These are phyloP conservation scores for Hyphochytrium catenoides DNA, from an alignment of 352 stramenopile genomes.

Conservation along the genomic window DNA sequence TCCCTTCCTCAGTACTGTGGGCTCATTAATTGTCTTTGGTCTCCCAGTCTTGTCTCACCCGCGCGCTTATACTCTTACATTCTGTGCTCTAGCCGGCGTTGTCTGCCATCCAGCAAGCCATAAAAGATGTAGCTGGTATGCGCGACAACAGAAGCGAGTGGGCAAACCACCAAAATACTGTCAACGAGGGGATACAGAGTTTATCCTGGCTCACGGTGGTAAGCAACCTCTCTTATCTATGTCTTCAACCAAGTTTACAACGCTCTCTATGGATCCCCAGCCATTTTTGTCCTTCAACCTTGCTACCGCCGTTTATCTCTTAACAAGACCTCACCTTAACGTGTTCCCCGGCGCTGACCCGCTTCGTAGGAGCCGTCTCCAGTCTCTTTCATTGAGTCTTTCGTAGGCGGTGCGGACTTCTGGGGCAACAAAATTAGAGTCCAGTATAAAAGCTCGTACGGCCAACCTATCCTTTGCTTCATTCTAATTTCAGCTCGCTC, in stretches of 20 bases:
- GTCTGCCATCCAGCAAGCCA: conserved; percentile 34
- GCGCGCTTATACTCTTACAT: no score
- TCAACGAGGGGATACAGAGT: conserved; percentile 54
- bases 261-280: no score
- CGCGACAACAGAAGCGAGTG: conserved; percentile 55
- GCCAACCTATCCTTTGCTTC: no score
- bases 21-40: neutral
- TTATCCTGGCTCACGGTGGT: conserved; percentile 49
- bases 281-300: no score
- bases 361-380: conserved; percentile 44
- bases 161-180: conserved; percentile 60
- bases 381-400: conserved; percentile 82
- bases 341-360: conserved; percentile 27
- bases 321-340: conserved; percentile 7
- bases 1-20: conserved; percentile 14
- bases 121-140: conserved; percentile 48
- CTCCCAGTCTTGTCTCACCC: neutral
- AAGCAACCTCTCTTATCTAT: no score
- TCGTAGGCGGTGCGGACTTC: conserved; percentile 80
- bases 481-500: no score
- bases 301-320: no score
- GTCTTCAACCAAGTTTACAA: no score
- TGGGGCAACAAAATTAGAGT: conserved; percentile 94
- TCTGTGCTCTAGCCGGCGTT: conserved; percentile 37
- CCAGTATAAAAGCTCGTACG: conserved; percentile 82